Percentiles rank a stretch among this genome's conserved stretches.
phyloP scores from a whole-genome alignment of 352 stramenopile species.

The Pythium sukuiense region DNA sequence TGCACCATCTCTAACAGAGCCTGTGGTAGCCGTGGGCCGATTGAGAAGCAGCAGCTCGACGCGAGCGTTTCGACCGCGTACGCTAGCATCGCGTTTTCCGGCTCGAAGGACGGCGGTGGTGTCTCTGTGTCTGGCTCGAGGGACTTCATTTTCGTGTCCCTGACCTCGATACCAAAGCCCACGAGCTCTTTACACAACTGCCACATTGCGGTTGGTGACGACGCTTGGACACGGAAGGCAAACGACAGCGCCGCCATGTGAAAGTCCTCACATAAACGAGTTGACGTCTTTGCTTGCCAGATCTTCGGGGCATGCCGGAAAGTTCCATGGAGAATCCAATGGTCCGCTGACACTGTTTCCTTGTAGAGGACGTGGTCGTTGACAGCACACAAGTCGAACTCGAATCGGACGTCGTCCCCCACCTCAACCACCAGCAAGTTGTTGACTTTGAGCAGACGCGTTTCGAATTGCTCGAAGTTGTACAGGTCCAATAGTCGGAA shows the following conservation, averaged over 20 bases:
- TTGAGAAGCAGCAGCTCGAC: constrained; percentile 15
- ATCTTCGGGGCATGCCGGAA: constrained; percentile 22
- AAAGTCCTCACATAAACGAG: constrained; percentile 20
- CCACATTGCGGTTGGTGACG: neutral
- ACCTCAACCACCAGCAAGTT: constrained; percentile 12
- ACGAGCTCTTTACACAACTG: constrained; percentile 13
- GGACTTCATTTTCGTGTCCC: constrained; percentile 18
- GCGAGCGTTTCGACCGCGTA: constrained; percentile 2
- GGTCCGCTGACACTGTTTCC: constrained; percentile 3
- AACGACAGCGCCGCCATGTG: constrained; percentile 28
- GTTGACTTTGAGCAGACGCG: neutral
- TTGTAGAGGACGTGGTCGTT: constrained; percentile 21
- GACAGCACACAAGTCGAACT: constrained; percentile 25
- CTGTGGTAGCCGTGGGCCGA: constrained; percentile 13
- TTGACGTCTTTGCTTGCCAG: constrained; percentile 1
- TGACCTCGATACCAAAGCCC: constrained; percentile 20
- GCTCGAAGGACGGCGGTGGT: neutral
- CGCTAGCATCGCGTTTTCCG: constrained; percentile 5
- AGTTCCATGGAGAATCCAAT: constrained; percentile 21
- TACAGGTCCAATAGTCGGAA: neutral
- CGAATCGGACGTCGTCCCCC: constrained; percentile 1
- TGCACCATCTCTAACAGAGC: constrained; percentile 17
- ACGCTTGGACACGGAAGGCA: constrained; percentile 16
- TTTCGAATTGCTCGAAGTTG: neutral
- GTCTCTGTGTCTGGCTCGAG: neutral